Conservation (phyloP, 2,329 filamentous ascomycete genomes). For the Penicillium sp. region DNA sequence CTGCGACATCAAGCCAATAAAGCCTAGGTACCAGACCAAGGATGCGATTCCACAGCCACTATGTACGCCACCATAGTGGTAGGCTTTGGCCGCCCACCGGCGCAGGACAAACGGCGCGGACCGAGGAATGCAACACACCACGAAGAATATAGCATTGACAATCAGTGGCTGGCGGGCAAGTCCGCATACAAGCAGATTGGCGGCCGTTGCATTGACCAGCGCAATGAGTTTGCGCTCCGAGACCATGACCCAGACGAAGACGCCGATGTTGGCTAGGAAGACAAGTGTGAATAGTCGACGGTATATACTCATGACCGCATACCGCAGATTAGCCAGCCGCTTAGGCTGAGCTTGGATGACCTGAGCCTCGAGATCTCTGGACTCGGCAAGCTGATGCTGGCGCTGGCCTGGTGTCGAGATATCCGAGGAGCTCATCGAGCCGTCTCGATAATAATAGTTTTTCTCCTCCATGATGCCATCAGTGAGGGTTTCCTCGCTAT, state of each 20-base stretch:
- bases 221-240: constrained; percentile 40
- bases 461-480: constrained; percentile 10
- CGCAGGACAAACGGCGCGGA: constrained; percentile 52
- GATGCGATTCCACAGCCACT: constrained; percentile 56
- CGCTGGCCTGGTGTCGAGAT: background rate
- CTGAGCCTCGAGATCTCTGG: constrained; percentile 37
- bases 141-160: constrained; percentile 56
- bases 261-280: constrained; percentile 43
- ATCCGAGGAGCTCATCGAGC: constrained; percentile 7
- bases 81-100: constrained; percentile 53
- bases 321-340: constrained; percentile 38
- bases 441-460: constrained; percentile 14
- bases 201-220: constrained; percentile 48
- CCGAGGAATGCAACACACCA: constrained; percentile 51
- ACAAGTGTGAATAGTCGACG: constrained; percentile 49
- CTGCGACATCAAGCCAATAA: constrained; percentile 40
- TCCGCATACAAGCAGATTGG: constrained; percentile 53
- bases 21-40: constrained; percentile 52
- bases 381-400: background rate
- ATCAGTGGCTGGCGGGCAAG: constrained; percentile 58
- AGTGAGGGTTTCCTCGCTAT: constrained; percentile 6
- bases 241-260: constrained; percentile 42
- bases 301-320: constrained; percentile 45
- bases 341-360: constrained; percentile 25
- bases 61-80: constrained; percentile 60